A percentile compares a stretch with the other conserved stretches of the same genome.
phyloP scores from a whole-genome alignment of 805 yeast genomes.

The Zygotorulaspora chibaensis region DNA sequence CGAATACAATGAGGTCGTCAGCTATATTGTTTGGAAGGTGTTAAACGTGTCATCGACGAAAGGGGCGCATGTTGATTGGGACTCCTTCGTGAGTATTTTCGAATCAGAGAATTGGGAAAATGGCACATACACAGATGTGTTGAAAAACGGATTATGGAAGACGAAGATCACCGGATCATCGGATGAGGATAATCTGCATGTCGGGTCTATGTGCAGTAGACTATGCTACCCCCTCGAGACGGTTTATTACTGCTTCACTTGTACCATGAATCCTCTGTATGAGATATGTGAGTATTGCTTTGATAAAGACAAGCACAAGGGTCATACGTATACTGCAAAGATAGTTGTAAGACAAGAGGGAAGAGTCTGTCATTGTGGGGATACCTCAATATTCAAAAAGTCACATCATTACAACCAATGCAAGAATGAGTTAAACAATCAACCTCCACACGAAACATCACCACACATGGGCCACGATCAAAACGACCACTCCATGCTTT shows the following conservation, averaged over 20 bases:
- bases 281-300: slow-evolving; percentile 69
- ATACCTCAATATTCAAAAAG: slow-evolving; percentile 24
- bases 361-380: slow-evolving; percentile 34
- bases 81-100: slow-evolving; percentile 15
- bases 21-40: slow-evolving; percentile 30
- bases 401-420: slow-evolving; percentile 19
- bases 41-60: slow-evolving; percentile 16
- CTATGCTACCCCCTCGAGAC: slow-evolving; percentile 29
- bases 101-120: slow-evolving; percentile 21
- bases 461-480: slow-evolving; percentile 1
- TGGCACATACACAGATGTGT: slow-evolving; percentile 17
- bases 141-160: slow-evolving; percentile 21
- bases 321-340: slow-evolving; percentile 44
- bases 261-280: slow-evolving; percentile 30
- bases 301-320: slow-evolving; percentile 62
- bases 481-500: slow-evolving; percentile 10
- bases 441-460: not conserved
- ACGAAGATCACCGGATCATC: not conserved
- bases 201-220: slow-evolving; percentile 26
- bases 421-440: slow-evolving; percentile 20
- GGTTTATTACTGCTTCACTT: slow-evolving; percentile 33
- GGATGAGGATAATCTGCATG: slow-evolving; percentile 15
- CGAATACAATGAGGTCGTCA: slow-evolving; percentile 24
- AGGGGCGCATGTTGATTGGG: slow-evolving; percentile 23
- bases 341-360: slow-evolving; percentile 31